Evolutionary conservation across 2,329 filamentous ascomycete genomes (phyloP).

Genomic region (Claviceps pazoutovae): DNA sequence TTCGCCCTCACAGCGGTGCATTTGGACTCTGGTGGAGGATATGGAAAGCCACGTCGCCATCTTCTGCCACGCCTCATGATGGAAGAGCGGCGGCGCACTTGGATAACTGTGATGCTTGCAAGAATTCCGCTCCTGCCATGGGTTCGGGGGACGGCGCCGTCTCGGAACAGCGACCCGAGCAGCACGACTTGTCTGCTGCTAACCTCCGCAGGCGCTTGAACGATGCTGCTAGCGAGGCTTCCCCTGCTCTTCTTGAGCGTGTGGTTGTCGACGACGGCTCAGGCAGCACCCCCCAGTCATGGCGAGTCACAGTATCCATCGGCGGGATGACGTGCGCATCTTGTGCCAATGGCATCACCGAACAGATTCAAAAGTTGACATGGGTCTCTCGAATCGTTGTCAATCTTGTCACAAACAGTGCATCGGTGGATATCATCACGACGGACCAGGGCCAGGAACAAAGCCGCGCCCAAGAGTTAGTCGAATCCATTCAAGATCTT

Average conservation of each 20-base stretch:
- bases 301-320: constrained; percentile 43
- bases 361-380: constrained; percentile 39
- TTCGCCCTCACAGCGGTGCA: constrained; percentile 9
- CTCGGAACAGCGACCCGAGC: constrained; percentile 2
- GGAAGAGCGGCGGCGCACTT: constrained; percentile 20
- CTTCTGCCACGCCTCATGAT: constrained; percentile 10
- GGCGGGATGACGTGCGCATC: constrained; percentile 63
- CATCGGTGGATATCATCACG: constrained; percentile 40
- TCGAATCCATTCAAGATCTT: constrained; percentile 41
- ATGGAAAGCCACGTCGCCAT: constrained; percentile 14
- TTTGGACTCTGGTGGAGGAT: constrained; percentile 19
- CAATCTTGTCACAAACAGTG: constrained; percentile 55
- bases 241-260: constrained; percentile 11
- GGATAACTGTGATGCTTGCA: constrained; percentile 25
- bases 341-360: constrained; percentile 50
- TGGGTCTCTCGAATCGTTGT: constrained; percentile 46
- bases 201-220: constrained; percentile 4
- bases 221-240: background rate
- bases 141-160: constrained; percentile 4
- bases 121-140: constrained; percentile 8
- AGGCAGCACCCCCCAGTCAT: constrained; percentile 14
- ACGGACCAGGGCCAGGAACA: constrained; percentile 17
- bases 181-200: constrained; percentile 2
- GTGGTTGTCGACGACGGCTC: constrained; percentile 11
- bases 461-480: constrained; percentile 19